Conservation (phyloP, 192 early-diverging fungal genomes). For the Entophlyctis helioformis region DNA sequence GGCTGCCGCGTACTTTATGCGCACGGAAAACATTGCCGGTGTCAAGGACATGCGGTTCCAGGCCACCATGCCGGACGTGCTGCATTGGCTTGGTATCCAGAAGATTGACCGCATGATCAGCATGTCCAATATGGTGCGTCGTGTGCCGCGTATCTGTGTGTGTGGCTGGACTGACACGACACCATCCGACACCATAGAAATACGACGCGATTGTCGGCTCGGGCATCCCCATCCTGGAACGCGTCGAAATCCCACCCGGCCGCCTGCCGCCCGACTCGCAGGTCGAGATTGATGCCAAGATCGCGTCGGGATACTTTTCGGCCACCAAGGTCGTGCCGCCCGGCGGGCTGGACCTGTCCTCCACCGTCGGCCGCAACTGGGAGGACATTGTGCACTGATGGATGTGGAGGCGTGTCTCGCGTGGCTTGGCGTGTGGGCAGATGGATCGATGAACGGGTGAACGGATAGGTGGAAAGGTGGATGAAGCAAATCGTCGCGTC, state of each 20-base stretch:
- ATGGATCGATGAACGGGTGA: no score
- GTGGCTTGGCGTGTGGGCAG: no score
- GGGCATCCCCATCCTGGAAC: constrained; percentile 79
- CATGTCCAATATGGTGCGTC: constrained; percentile 31
- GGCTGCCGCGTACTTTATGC: constrained; percentile 77
- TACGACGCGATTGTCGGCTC: constrained; percentile 81
- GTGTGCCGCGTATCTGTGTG: no score
- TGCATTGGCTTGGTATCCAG: constrained; percentile 90
- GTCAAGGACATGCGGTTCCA: constrained; percentile 97
- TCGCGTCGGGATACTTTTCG: constrained; percentile 91
- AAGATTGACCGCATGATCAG: constrained; percentile 87
- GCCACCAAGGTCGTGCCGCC: constrained; percentile 37
- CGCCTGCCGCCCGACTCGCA: constrained; percentile 79
- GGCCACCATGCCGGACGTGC: constrained; percentile 89
- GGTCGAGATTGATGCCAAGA: constrained; percentile 95
- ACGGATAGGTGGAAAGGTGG: no score
- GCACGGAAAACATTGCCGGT: constrained; percentile 75
- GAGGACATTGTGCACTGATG: no score
- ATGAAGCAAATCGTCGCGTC: no score
- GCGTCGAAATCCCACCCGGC: constrained; percentile 79
- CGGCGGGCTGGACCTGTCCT: constrained; percentile 45
- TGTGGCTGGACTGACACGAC: no score
- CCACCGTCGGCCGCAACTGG: constrained; percentile 53
- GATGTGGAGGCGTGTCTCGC: no score
- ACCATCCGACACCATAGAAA: no score